A percentile compares a stretch with the other conserved stretches of the same genome.
phyloP scores from a whole-genome alignment of 768 basidiomycete species.

The Amanita rimosa region DNA sequence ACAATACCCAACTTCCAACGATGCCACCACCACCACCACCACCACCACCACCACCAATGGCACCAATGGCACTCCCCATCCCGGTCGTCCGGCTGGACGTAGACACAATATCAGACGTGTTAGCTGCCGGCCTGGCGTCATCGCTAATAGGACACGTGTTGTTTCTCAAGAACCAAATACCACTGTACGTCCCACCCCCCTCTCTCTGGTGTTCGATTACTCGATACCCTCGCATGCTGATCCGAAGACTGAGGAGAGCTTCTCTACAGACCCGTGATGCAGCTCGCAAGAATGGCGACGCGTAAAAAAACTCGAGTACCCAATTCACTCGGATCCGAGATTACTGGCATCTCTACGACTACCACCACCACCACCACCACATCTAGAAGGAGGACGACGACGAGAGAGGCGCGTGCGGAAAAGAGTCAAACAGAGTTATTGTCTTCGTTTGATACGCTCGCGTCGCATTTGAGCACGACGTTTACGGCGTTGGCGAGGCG shows the following conservation, averaged over 20 bases:
- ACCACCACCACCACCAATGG: slow-evolving; percentile 5
- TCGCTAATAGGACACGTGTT: slow-evolving; percentile 59
- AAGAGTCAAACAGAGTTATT: slow-evolving; percentile 56
- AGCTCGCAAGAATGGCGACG: slow-evolving; percentile 20
- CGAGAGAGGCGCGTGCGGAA: slow-evolving; percentile 25
- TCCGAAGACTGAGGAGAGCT: too few relatives aligned
- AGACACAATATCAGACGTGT: slow-evolving; percentile 38
- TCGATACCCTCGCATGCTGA: too few relatives aligned
- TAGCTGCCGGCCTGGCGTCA: slow-evolving; percentile 55
- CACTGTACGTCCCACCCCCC: slow-evolving; percentile 65
- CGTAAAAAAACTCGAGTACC: slow-evolving; percentile 20
- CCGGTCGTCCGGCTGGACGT: slow-evolving; percentile 28
- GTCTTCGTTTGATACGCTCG: slow-evolving; percentile 55
- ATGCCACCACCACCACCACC: slow-evolving; percentile 7
- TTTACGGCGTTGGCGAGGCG: slow-evolving; percentile 62
- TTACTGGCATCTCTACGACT: too few relatives aligned
- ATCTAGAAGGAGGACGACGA: not conserved
- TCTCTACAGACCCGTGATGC: too few relatives aligned
- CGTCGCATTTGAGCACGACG: slow-evolving; percentile 65
- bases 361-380: too few relatives aligned
- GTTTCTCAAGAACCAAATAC: slow-evolving; percentile 71
- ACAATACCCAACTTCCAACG: too few relatives aligned
- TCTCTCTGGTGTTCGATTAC: too few relatives aligned
- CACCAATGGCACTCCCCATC: too few relatives aligned
- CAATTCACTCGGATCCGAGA: too few relatives aligned